These are phyloP conservation scores for Carex kokanica DNA, from an alignment of 176 grass and related monocot genomes.

Conservation along the genomic window DNA sequence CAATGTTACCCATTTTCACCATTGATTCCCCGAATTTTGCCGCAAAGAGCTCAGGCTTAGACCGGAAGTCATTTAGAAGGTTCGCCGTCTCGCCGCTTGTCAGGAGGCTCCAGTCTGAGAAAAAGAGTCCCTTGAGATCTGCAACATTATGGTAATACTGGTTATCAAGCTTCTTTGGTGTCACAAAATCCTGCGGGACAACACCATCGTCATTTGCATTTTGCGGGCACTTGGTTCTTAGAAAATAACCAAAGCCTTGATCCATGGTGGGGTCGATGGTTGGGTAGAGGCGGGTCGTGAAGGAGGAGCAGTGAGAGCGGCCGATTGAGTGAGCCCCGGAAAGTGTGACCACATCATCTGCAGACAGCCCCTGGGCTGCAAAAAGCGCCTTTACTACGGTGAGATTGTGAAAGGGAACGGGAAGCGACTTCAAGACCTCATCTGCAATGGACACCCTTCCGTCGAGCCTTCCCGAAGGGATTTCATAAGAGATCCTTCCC, in stretches of 20 bases:
- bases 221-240: constrained; percentile 17
- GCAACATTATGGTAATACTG: constrained; percentile 55
- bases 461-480: constrained; percentile 51
- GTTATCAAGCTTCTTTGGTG: constrained; percentile 36
- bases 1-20: constrained; percentile 64
- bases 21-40: constrained; percentile 44
- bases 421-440: constrained; percentile 37
- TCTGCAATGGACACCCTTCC: constrained; percentile 29
- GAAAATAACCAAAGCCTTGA: neutral
- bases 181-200: constrained; percentile 37
- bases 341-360: constrained; percentile 56
- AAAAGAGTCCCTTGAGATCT: neutral
- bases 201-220: constrained; percentile 28
- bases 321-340: constrained; percentile 28
- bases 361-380: constrained; percentile 39
- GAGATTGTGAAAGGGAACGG: constrained; percentile 40
- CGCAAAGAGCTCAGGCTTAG: constrained; percentile 25
- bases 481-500: constrained; percentile 32
- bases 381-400: constrained; percentile 40
- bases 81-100: constrained; percentile 35
- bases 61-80: constrained; percentile 41
- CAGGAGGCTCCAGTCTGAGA: constrained; percentile 36
- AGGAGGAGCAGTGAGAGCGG: constrained; percentile 57
- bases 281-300: constrained; percentile 33
- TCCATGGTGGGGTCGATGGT: constrained; percentile 4